Conservation (phyloP, 192 early-diverging fungal species). For the Cladochytrium replicatum region DNA sequence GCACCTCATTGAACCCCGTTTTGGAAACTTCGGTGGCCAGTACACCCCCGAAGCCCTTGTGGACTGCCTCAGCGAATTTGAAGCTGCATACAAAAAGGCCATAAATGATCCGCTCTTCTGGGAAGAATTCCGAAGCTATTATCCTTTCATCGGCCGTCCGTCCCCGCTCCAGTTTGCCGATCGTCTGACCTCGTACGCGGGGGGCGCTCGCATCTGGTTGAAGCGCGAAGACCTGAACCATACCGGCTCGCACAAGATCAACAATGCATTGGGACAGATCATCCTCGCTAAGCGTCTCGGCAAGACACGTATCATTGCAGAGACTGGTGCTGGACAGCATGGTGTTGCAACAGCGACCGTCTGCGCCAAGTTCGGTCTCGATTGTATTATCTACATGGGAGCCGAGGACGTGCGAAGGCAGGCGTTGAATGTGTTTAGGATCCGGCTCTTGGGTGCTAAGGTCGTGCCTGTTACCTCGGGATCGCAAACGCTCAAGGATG, state of each 20-base stretch:
- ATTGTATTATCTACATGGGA: slow-evolving; percentile 98
- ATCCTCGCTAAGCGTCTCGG: slow-evolving; percentile 89
- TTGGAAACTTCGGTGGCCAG: slow-evolving; percentile 93
- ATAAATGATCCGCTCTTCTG: slow-evolving; percentile 85
- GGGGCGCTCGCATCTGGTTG: slow-evolving; percentile 91
- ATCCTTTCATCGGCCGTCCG: slow-evolving; percentile 85
- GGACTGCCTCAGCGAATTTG: slow-evolving; percentile 83
- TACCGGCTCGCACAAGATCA: slow-evolving; percentile 98
- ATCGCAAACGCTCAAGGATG: slow-evolving; percentile 87
- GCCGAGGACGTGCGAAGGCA: slow-evolving; percentile 89
- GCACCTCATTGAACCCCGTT: slow-evolving; percentile 63
- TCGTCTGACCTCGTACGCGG: slow-evolving; percentile 56
- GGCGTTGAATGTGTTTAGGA: slow-evolving; percentile 93
- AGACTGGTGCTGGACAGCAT: slow-evolving; percentile 97
- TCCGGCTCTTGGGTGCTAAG: slow-evolving; percentile 83
- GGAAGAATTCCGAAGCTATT: slow-evolving; percentile 82
- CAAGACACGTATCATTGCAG: slow-evolving; percentile 95
- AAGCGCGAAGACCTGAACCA: slow-evolving; percentile 99
- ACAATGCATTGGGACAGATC: slow-evolving; percentile 93
- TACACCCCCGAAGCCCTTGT: slow-evolving; percentile 97
- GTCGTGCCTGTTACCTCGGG: slow-evolving; percentile 71
- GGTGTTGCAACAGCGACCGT: slow-evolving; percentile 96
- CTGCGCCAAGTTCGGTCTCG: slow-evolving; percentile 94
- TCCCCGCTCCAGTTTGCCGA: slow-evolving; percentile 82
- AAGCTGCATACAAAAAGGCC: slow-evolving; percentile 65